A percentile compares a stretch with the other conserved stretches of the same genome.
phyloP scores from a whole-genome alignment of 345 rosid species.

The Hevea brasiliensis region DNA sequence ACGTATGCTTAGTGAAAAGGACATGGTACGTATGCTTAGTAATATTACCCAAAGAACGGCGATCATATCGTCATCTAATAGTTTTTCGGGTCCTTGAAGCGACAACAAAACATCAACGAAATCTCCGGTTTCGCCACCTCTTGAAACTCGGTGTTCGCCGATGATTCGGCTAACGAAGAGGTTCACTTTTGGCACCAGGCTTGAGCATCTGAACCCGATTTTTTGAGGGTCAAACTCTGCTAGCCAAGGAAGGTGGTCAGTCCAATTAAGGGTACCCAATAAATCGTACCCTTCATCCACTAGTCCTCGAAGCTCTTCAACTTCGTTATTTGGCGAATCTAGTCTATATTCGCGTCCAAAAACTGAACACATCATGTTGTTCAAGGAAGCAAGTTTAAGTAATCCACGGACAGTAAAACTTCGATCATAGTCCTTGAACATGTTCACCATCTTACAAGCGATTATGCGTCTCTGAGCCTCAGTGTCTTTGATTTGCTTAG shows the following conservation, averaged over 20 bases:
- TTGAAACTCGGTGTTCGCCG: slow-evolving; percentile 43
- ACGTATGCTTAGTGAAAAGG: too few species aligned
- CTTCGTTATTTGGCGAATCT: slow-evolving; percentile 37
- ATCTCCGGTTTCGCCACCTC: slow-evolving; percentile 34
- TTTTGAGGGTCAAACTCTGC: slow-evolving; percentile 61
- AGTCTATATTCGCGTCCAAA: slow-evolving; percentile 57
- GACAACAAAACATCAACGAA: slow-evolving; percentile 72
- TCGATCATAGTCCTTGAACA: slow-evolving; percentile 22
- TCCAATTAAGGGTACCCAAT: slow-evolving; percentile 62
- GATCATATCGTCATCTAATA: slow-evolving; percentile 62
- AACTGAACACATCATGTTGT: slow-evolving; percentile 73
- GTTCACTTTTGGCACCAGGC: slow-evolving; percentile 68
- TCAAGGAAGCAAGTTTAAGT: slow-evolving; percentile 66
- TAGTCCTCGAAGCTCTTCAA: slow-evolving; percentile 39
- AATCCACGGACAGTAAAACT: slow-evolving; percentile 47
- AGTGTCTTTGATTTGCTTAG: slow-evolving; percentile 51
- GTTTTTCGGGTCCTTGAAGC: slow-evolving; percentile 51
- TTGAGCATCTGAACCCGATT: slow-evolving; percentile 62
- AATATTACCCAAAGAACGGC: slow-evolving; percentile 87
- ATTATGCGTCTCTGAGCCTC: slow-evolving; percentile 46
- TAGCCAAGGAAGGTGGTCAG: slow-evolving; percentile 74
- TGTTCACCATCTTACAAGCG: slow-evolving; percentile 50
- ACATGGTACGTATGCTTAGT: too few species aligned
- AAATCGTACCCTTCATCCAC: slow-evolving; percentile 74
- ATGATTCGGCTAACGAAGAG: slow-evolving; percentile 56